Conservation (phyloP, 805 yeast species). For the Cyberlindnera japonica region DNA sequence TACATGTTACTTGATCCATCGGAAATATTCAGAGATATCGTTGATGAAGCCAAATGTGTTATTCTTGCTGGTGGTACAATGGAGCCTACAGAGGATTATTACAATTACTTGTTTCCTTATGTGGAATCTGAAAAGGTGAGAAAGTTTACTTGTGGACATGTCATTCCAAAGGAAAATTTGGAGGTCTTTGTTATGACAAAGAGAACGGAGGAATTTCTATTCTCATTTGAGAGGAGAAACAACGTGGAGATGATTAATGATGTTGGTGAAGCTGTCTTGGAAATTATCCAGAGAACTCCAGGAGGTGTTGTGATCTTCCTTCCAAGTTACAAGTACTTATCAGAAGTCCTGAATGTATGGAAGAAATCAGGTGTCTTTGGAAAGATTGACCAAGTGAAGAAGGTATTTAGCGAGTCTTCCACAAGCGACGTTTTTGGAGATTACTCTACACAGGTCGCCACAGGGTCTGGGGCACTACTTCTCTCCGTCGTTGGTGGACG, state of each 20-base stretch:
- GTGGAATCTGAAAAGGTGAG: constrained; percentile 39
- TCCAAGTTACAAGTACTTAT: constrained; percentile 77
- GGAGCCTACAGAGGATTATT: constrained; percentile 81
- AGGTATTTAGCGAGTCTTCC: constrained; percentile 55
- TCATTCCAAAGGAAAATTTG: constrained; percentile 69
- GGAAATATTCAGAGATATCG: constrained; percentile 59
- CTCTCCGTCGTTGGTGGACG: constrained; percentile 91
- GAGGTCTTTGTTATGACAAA: constrained; percentile 50
- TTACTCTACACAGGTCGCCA: constrained; percentile 43
- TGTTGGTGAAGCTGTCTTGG: constrained; percentile 47
- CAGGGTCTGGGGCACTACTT: constrained; percentile 55
- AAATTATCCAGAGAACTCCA: constrained; percentile 48
- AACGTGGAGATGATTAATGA: constrained; percentile 40
- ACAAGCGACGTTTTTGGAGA: constrained; percentile 45
- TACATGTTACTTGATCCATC: constrained; percentile 82
- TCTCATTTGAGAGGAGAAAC: constrained; percentile 65
- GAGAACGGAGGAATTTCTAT: constrained; percentile 42
- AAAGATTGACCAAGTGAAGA: constrained; percentile 38
- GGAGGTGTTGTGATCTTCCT: constrained; percentile 77
- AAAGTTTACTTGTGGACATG: constrained; percentile 74
- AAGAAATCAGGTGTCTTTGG: constrained; percentile 32
- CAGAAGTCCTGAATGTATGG: constrained; percentile 53
- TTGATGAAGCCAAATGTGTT: constrained; percentile 63
- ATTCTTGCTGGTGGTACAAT: constrained; percentile 92
- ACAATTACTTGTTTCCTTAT: constrained; percentile 62